Evolutionary conservation across 2,329 filamentous ascomycete species (phyloP), one percentile per base, ranked within the genome.

Genomic region (Samsoniella hepiali): DNA sequence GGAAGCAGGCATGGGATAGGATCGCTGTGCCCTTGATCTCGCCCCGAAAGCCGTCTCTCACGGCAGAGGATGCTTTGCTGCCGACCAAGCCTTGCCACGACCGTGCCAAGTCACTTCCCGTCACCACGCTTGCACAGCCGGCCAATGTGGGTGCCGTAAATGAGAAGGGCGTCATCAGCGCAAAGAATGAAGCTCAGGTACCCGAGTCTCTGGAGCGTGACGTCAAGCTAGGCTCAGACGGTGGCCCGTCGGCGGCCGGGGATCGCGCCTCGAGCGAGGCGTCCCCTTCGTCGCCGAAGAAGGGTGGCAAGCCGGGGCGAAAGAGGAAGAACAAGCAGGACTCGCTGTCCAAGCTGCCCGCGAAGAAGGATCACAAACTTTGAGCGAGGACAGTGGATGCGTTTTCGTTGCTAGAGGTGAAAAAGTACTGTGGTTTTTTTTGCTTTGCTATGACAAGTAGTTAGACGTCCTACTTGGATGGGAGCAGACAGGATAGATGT

Each of bases 1-100:
- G 74, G 62, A 71, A 67, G 64, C 67, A 70, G 68, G 69, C 68
- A 58, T 75, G 72, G 73, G 68, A 73, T 69, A 74, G 69, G 63
- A 76, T 76, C 66, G 65, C 71, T 45, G 71, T 75, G 72, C 74
- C 75, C 51, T 64, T 74, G 61, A 65, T 69, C 63, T 71, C 66
- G 57, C 68, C 59, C 45, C 64, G 60, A 38, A 68, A 61, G 63
- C 42, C 57, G 29, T 34, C 61, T 38, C 42, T 31, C 15, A 15
- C 27, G 15, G 27, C 56, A 49, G 31, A 13, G n/a, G 44, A 38
- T 27, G 10, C n/a, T 58, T 10, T 8, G 11, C 22, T 13, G n/a
- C 38, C 59, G 17, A n/a, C 22, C 36, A 59, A 38, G 47, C 56
- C 57, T 7, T 47, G 51, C 32, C 51, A 63, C 27, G 61, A 63